Base-by-base conservation (phyloP, 2,329 filamentous ascomycete genomes). In the Metarhizium guizhouense region DNA sequence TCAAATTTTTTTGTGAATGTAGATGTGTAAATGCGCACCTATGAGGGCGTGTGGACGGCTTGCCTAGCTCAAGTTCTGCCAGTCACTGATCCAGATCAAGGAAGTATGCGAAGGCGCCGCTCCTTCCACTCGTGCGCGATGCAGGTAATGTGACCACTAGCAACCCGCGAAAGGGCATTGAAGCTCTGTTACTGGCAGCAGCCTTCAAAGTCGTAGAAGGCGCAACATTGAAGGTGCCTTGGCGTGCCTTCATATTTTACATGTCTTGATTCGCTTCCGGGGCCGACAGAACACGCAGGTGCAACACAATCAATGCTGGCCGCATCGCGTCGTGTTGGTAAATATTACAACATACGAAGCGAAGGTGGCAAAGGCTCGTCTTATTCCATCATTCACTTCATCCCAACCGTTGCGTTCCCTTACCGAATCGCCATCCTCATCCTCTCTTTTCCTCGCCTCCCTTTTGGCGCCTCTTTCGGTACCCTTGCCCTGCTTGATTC, bases 391-490 rank as follows among this genome's bases (percentile, higher is more conserved):
- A 40, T 25, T 36, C 52, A 32, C 38, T n/a, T 29, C 11, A 50
- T 30, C 52, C 16, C 42, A 13, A 47, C n/a, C 53, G 14, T 25
- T 25, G 25, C 25, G 25, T 25, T 16, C 20, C 45, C 45, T 48
- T 16, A 10, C 13, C 45, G 45, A 30, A 48, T 13, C 45, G 13
- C 4, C 51, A 53, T 47, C 53, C 30, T 51, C 54, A 20, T 45
- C 54, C 56, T 50, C 51, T 43, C 47, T 11, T 38, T 45, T 10
- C 32, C 11, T 51, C 43, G 25, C 18, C 40, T 55, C n/a, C 51
- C 45, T 34, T 42, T 48, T 34, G 32, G 16, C n/a, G 45, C 38
- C 32, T 50, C 56, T 56, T 25, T 25, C 54, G 49, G 29, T 50
- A 47, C 47, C 32, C 40, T 25, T 45, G 14, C 54, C 54, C 51